These are phyloP conservation scores for Penicillium crustosum DNA, from an alignment of 2,329 filamentous ascomycete genomes.

Conservation along the genomic window DNA sequence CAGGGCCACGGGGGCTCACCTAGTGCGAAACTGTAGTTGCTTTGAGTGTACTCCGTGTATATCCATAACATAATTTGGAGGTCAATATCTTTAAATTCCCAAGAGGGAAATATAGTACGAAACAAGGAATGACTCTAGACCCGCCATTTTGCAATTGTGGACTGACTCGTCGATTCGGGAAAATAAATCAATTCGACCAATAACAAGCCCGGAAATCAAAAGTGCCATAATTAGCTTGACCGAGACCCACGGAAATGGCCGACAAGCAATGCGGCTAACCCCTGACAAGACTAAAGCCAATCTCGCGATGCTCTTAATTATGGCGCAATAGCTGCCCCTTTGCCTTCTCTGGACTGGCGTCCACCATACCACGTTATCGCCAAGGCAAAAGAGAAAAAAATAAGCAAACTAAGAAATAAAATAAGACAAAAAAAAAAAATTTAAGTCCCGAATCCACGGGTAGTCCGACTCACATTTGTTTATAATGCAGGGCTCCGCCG, in stretches of 20 bases:
- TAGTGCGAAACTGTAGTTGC: conserved; percentile 23
- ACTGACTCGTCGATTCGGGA: neutral
- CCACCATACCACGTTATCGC: neutral
- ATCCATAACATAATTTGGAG: neutral
- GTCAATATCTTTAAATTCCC: neutral
- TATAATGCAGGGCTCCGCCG: neutral
- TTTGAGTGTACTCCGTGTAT: neutral
- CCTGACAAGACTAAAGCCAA: neutral
- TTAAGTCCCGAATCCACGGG: neutral
- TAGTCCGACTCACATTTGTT: neutral
- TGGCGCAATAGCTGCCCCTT: conserved; percentile 13
- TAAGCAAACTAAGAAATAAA: too few species aligned
- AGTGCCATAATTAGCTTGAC: neutral
- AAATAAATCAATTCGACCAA: neutral
- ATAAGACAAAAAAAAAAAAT: neutral
- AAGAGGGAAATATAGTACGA: neutral
- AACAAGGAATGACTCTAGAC: neutral
- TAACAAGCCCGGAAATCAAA: neutral
- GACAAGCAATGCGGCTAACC: neutral
- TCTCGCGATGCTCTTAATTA: conserved; percentile 22
- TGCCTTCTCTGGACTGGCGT: neutral
- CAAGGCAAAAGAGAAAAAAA: neutral
- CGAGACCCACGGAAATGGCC: neutral
- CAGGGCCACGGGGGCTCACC: conserved; percentile 9
- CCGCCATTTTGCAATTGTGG: too few species aligned